Evolutionary conservation across 768 basidiomycete species (phyloP).

Genomic region (Leccinellum luteum): DNA sequence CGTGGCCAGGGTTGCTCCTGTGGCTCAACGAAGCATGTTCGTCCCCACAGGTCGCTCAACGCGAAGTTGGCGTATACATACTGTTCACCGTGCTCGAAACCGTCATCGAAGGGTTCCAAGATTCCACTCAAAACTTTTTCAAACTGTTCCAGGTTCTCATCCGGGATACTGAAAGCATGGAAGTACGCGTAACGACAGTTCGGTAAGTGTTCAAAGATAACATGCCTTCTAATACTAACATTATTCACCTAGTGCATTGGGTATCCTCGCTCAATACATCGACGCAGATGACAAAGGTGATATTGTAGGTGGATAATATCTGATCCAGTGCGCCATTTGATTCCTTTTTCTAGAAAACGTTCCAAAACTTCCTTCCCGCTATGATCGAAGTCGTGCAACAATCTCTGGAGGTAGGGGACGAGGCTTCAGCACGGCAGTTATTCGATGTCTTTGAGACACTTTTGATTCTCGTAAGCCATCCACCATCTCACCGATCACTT

Average conservation of each 20-base stretch:
- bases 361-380: slow-evolving; percentile 80
- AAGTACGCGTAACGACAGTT: slow-evolving; percentile 89
- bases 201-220: slow-evolving; percentile 41
- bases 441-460: slow-evolving; percentile 97
- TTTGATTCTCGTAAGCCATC: slow-evolving; percentile 71
- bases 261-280: slow-evolving; percentile 91
- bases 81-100: slow-evolving; percentile 89
- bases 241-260: slow-evolving; percentile 59
- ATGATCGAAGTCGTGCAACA: slow-evolving; percentile 91
- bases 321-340: background rate
- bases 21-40: slow-evolving; percentile 79
- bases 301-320: slow-evolving; percentile 54
- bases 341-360: slow-evolving; percentile 57
- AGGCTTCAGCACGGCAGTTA: slow-evolving; percentile 78
- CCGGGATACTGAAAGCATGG: slow-evolving; percentile 79
- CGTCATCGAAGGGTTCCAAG: slow-evolving; percentile 85
- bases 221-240: slow-evolving; percentile 3
- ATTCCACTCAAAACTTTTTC: slow-evolving; percentile 72
- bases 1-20: slow-evolving; percentile 86
- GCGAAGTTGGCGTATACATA: slow-evolving; percentile 91
- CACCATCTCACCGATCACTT: background rate
- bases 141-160: slow-evolving; percentile 73
- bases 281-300: slow-evolving; percentile 83
- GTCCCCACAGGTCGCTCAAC: slow-evolving; percentile 65
- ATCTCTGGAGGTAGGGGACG: slow-evolving; percentile 75